These are phyloP conservation scores for Monosporascus sp. DNA, from an alignment of 2,329 filamentous ascomycete species.

Conservation along the genomic window DNA sequence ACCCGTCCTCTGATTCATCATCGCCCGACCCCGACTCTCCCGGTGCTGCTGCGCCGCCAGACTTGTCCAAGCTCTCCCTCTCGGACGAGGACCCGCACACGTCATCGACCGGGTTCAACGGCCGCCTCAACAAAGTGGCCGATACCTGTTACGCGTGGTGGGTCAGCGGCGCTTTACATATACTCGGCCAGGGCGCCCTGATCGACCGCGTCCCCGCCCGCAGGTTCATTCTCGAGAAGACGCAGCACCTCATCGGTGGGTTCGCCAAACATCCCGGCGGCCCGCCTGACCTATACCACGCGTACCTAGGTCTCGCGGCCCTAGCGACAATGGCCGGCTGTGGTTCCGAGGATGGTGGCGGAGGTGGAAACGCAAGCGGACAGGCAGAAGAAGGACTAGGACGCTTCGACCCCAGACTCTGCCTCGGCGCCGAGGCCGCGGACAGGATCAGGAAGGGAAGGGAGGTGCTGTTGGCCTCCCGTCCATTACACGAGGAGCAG, in stretches of 20 bases:
- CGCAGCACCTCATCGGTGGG: constrained; percentile 79
- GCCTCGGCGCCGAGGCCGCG: constrained; percentile 60
- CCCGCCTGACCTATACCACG: constrained; percentile 78
- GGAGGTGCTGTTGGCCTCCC: constrained; percentile 6
- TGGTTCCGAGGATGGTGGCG: not conserved
- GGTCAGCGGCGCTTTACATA: constrained; percentile 66
- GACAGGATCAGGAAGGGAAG: constrained; percentile 45
- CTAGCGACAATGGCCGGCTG: constrained; percentile 58
- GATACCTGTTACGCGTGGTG: constrained; percentile 98
- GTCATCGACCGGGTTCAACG: constrained; percentile 65
- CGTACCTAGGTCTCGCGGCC: constrained; percentile 79
- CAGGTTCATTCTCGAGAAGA: constrained; percentile 78
- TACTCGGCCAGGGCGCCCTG: constrained; percentile 53
- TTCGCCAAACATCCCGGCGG: constrained; percentile 69
- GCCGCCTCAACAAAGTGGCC: constrained; percentile 81
- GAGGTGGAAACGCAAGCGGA: not conserved
- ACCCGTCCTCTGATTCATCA: constrained; percentile 38
- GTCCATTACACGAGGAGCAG: not conserved
- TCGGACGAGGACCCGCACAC: constrained; percentile 15
- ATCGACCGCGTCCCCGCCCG: constrained; percentile 57
- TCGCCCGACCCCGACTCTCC: constrained; percentile 32
- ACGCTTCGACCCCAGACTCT: constrained; percentile 68
- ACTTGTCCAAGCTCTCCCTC: constrained; percentile 30
- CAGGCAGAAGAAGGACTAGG: constrained; percentile 60
- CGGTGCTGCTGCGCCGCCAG: constrained; percentile 14